Evolutionary conservation across 345 rosid species (phyloP).

Genomic region (Nasturtium officinale): DNA sequence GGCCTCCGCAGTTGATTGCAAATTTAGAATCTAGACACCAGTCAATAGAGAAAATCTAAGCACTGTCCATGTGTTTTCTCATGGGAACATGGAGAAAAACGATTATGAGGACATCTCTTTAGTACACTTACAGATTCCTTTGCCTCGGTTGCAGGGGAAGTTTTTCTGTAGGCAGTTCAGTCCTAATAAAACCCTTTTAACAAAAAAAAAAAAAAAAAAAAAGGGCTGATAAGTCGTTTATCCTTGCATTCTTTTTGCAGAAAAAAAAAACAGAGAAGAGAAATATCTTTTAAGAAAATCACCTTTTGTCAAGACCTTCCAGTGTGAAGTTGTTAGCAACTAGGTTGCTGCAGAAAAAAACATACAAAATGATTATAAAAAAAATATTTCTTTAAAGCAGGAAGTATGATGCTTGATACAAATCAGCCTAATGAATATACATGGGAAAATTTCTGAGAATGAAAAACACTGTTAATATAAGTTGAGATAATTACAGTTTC

Average conservation of each 20-base stretch:
- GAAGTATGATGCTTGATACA: conserved; percentile 18
- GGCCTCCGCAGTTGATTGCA: conserved; percentile 66
- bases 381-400: background rate
- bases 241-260: background rate
- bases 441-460: background rate
- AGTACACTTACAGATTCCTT: conserved; percentile 57
- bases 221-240: background rate
- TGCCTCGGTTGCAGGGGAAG: conserved; percentile 60
- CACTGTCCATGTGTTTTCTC: background rate
- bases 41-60: background rate
- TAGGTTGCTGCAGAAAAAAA: conserved; percentile 62
- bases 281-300: conserved; percentile 1
- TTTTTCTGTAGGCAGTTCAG: conserved; percentile 62
- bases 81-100: background rate
- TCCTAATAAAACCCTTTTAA: conserved; percentile 49
- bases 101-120: background rate
- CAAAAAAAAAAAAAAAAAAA: background rate
- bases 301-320: conserved; percentile 53
- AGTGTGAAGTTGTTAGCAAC: conserved; percentile 72
- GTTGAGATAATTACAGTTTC: conserved; percentile 52
- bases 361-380: conserved; percentile 2
- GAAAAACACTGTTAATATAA: conserved; percentile 1
- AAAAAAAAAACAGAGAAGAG: background rate
- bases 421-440: conserved; percentile 10
- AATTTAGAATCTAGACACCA: conserved; percentile 52